Base-by-base conservation (phyloP, 2,329 filamentous ascomycete genomes). In the Fusarium clavum region DNA sequence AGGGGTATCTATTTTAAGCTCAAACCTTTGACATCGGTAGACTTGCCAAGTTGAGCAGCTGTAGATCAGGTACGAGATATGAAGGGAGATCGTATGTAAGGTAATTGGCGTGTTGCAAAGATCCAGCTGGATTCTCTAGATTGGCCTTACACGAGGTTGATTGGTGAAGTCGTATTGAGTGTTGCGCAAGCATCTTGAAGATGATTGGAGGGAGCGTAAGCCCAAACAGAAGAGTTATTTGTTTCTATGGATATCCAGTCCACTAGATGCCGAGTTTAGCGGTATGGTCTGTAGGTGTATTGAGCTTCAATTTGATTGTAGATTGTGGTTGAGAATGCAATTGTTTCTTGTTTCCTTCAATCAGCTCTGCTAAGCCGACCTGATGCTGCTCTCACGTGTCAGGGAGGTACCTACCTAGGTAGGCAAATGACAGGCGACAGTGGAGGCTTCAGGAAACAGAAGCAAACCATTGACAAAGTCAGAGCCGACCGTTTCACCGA, bases 321-420 rank as follows among this genome's bases (percentile, higher is more conserved):
- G 6, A 29, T 18, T 20, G 8, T 8, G n/a, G 22, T 25, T 20
- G 22, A 25, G 20, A n/a, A n/a, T n/a, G 20, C 5, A n/a, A 40
- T 40, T 51, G 18, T 4, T 16, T 11, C n/a, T 24, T 41, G 13
- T 34, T 24, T 20, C 20, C 13, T 22, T 22, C 16, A 43, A 29
- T 20, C 14, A 27, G 16, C 27, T 24, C 18, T 41, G 22, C 27
- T 34, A 24, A 34, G 53, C 49, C 45, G 57, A 63, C 57, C 56
- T 73, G 71, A 73, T 27, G 25, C 38, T 68, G 25, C 38, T 68
- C 66, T 70, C 71, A 72, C 71, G 66, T 66, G 71, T 44, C 56
- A 61, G 48, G 40, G 34, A 34, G 41, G 44, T 40, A 24, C 20
- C 41, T 24, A 25, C 30, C 11, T 12, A 29, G 24, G 24, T 27